phyloP scores from a whole-genome alignment of 2,329 filamentous ascomycete species.

The Monosporascus sp. region DNA sequence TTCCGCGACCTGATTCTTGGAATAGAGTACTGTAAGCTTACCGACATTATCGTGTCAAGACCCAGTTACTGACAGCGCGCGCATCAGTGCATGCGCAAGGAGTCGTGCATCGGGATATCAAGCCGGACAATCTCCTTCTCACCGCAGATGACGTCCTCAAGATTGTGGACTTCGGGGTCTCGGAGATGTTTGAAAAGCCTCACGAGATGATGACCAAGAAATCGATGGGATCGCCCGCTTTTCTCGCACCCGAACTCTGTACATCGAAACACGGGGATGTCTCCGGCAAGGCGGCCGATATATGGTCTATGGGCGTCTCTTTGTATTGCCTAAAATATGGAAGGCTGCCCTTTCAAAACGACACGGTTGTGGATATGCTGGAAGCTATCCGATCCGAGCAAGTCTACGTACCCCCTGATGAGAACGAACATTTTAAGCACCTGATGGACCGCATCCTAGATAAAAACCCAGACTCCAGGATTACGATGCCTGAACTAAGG shows the following conservation, averaged over 20 bases:
- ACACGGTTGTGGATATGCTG: slow-evolving; percentile 78
- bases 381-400: slow-evolving; percentile 75
- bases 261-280: slow-evolving; percentile 80
- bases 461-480: slow-evolving; percentile 78
- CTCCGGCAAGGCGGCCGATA: slow-evolving; percentile 83
- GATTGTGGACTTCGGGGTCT: slow-evolving; percentile 97
- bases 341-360: slow-evolving; percentile 75
- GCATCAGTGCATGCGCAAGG: slow-evolving; percentile 79
- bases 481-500: slow-evolving; percentile 74
- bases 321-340: slow-evolving; percentile 91
- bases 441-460: slow-evolving; percentile 70
- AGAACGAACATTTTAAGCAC: slow-evolving; percentile 65
- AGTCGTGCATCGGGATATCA: slow-evolving; percentile 94
- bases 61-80: too few species aligned
- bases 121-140: slow-evolving; percentile 90
- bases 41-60: neutral
- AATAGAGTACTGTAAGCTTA: slow-evolving; percentile 76
- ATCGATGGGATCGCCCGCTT: slow-evolving; percentile 89
- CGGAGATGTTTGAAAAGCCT: slow-evolving; percentile 90
- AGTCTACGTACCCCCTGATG: slow-evolving; percentile 55
- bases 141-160: slow-evolving; percentile 92
- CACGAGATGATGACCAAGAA: slow-evolving; percentile 87
- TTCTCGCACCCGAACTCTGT: slow-evolving; percentile 89
- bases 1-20: slow-evolving; percentile 92
- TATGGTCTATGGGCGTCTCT: slow-evolving; percentile 98